These are phyloP conservation scores for Arthrobotrys iridis DNA, from an alignment of 2,329 filamentous ascomycete genomes.

Conservation along the genomic window DNA sequence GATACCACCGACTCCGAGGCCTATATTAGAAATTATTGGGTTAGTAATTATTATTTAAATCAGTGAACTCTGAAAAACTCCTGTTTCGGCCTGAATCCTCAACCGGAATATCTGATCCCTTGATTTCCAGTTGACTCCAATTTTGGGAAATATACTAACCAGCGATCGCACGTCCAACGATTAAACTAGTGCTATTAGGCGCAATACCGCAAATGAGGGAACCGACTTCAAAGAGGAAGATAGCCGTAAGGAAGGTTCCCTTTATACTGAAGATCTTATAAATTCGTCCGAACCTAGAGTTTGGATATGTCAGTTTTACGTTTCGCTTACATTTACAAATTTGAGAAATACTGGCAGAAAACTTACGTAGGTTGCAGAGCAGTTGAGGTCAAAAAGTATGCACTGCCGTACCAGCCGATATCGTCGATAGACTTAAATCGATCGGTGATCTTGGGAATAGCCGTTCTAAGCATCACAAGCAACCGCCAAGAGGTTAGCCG, in stretches of 20 bases:
- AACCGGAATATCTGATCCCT: neutral
- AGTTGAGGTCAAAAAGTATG: conserved; percentile 57
- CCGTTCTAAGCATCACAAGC: conserved; percentile 57
- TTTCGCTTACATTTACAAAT: neutral
- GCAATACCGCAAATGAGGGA: conserved; percentile 69
- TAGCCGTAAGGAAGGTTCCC: conserved; percentile 63
- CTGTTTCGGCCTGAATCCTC: neutral
- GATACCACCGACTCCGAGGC: conserved; percentile 68
- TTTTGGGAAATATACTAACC: conserved; percentile 61
- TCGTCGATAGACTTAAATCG: conserved; percentile 60
- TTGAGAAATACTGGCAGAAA: neutral
- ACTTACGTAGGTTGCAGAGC: conserved; percentile 58
- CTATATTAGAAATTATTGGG: conserved; percentile 56
- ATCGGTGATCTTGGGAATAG: conserved; percentile 62
- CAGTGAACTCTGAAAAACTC: neutral
- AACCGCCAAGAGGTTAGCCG: conserved; percentile 47
- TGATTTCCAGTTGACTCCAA: too few relatives aligned
- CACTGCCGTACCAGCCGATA: conserved; percentile 59
- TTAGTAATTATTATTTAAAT: neutral
- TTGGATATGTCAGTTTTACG: conserved; percentile 59
- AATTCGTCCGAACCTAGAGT: conserved; percentile 66
- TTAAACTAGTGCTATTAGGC: conserved; percentile 65
- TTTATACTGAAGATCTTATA: conserved; percentile 68
- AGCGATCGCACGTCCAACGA: conserved; percentile 67
- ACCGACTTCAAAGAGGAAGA: conserved; percentile 60